These are phyloP conservation scores for Rossbeevera mucosa DNA, from an alignment of 768 basidiomycete genomes.

Conservation along the genomic window DNA sequence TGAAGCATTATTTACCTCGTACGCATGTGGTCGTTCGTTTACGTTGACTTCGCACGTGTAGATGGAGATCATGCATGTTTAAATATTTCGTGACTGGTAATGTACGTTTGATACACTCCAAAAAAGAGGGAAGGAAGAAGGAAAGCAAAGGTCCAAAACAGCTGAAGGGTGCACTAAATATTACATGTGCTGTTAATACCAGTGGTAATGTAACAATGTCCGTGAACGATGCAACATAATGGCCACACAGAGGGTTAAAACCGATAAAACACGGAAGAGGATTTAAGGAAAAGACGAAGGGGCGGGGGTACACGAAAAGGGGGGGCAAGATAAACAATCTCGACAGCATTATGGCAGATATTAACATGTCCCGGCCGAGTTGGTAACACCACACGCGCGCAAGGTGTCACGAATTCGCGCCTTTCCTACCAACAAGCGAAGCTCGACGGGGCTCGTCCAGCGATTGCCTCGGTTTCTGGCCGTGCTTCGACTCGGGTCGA, in stretches of 20 bases:
- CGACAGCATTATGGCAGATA: constrained; percentile 11
- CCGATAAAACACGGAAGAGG: neutral
- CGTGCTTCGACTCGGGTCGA: constrained; percentile 19
- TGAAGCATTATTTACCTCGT: neutral
- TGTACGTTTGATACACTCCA: constrained; percentile 16
- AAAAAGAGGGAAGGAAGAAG: constrained; percentile 2
- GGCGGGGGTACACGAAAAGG: neutral
- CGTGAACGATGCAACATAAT: constrained; percentile 18
- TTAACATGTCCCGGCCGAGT: constrained; percentile 8
- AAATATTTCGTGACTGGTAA: constrained; percentile 19
- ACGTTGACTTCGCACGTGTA: neutral
- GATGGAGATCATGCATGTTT: constrained; percentile 10
- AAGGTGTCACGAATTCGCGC: constrained; percentile 23
- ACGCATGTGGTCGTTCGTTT: neutral
- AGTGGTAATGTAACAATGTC: constrained; percentile 23
- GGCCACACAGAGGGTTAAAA: constrained; percentile 4
- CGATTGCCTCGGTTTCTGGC: constrained; percentile 26
- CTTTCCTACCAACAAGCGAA: constrained; percentile 28
- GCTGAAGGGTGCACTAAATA: constrained; percentile 18
- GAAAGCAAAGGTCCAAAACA: constrained; percentile 15
- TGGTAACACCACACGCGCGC: neutral
- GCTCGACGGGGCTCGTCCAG: constrained; percentile 27
- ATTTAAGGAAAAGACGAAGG: neutral
- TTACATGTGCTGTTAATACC: constrained; percentile 27
- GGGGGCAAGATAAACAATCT: neutral